phyloP scores from a whole-genome alignment of 2,329 filamentous ascomycete genomes.

The Lecanicillium sp. region DNA sequence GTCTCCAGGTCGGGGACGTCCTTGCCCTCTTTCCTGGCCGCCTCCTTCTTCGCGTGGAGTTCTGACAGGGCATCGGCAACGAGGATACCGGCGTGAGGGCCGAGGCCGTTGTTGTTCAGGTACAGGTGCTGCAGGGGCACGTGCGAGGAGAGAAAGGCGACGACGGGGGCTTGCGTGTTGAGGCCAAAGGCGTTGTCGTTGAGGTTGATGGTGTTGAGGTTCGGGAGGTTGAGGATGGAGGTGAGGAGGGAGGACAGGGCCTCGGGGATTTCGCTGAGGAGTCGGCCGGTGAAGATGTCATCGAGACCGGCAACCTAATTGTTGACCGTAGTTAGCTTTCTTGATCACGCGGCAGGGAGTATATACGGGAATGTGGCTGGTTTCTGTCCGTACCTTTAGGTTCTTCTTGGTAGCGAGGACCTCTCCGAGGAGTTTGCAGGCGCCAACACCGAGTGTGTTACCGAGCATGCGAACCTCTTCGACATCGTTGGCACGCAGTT shows the following conservation, averaged over 20 bases:
- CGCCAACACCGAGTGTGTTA: conserved; percentile 87
- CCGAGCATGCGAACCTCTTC: conserved; percentile 83
- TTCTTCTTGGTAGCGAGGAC: conserved; percentile 79
- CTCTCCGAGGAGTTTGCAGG: conserved; percentile 76
- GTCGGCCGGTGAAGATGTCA: conserved; percentile 94
- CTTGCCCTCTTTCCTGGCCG: conserved; percentile 62
- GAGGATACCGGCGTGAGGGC: conserved; percentile 80
- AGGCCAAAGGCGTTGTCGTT: conserved; percentile 98
- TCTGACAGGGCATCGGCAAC: conserved; percentile 81
- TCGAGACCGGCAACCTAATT: conserved; percentile 73
- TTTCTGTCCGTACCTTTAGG: conserved; percentile 52
- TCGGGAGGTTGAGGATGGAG: conserved; percentile 76
- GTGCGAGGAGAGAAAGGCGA: conserved; percentile 84
- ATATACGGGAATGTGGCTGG: neutral
- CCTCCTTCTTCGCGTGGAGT: conserved; percentile 77
- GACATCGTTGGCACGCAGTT: conserved; percentile 65
- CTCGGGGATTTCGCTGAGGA: conserved; percentile 87
- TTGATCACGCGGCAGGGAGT: no score
- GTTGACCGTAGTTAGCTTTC: no score
- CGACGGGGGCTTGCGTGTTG: conserved; percentile 86
- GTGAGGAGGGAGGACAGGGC: conserved; percentile 80
- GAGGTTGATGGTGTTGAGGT: conserved; percentile 85
- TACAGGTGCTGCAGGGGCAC: conserved; percentile 88
- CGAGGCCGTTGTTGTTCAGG: conserved; percentile 97
- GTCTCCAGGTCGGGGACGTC: conserved; percentile 82